Percentiles rank a stretch among this genome's conserved stretches.
Conservation (phyloP, 106 monocot species). For the Dendrobium officinale region DNA sequence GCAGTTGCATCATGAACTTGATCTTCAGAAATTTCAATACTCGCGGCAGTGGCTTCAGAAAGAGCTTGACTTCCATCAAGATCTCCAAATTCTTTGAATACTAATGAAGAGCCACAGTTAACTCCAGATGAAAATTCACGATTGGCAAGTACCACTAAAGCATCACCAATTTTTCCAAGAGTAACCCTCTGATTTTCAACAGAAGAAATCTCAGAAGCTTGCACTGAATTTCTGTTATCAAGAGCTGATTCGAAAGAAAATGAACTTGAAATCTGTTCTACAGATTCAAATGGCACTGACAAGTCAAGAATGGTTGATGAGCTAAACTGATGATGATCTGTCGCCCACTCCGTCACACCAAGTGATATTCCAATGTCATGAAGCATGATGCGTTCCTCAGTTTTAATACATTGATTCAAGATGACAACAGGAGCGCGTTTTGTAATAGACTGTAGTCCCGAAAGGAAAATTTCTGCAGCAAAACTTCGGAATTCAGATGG, state of each 20-base stretch:
- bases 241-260: slow-evolving; percentile 3
- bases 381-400: slow-evolving; percentile 66
- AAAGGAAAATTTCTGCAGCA: slow-evolving; percentile 67
- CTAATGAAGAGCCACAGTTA: not conserved
- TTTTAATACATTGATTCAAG: slow-evolving; percentile 46
- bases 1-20: slow-evolving; percentile 31
- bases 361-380: slow-evolving; percentile 93
- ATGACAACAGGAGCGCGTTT: slow-evolving; percentile 49
- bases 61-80: not conserved
- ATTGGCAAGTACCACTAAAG: slow-evolving; percentile 9
- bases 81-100: slow-evolving; percentile 13
- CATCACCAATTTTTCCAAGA: not conserved
- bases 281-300: not conserved
- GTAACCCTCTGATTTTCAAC: not conserved
- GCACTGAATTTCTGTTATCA: slow-evolving; percentile 1
- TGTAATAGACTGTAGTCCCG: slow-evolving; percentile 46
- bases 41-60: slow-evolving; percentile 10
- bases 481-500: slow-evolving; percentile 78
- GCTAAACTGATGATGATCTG: slow-evolving; percentile 59
- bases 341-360: slow-evolving; percentile 77
- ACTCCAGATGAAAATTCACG: slow-evolving; percentile 4
- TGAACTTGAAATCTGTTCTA: not conserved
- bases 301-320: slow-evolving; percentile 18
- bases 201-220: slow-evolving; percentile 9
- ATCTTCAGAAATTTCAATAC: slow-evolving; percentile 12